A percentile compares a stretch with the other conserved stretches of the same genome.
Conservation (phyloP, 345 rosid species). For the Zanthoxylum bungeanum region DNA sequence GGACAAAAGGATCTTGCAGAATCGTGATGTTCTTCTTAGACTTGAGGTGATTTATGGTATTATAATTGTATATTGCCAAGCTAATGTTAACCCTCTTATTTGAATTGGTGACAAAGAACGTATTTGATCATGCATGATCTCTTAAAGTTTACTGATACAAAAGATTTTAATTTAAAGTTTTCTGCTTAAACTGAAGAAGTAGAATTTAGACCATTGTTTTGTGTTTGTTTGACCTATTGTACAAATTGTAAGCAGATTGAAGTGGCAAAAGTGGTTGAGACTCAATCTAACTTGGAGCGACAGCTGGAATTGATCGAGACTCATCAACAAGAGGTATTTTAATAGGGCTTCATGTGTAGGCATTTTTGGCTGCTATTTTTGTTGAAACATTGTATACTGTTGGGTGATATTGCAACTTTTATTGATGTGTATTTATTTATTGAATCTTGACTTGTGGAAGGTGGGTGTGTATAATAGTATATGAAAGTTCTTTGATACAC, state of each 20-base stretch:
- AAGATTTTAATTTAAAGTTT: background rate
- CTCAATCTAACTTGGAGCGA: conserved; percentile 75
- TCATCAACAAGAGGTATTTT: conserved; percentile 89
- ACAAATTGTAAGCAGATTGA: conserved; percentile 58
- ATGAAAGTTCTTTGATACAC: background rate
- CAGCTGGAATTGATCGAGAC: conserved; percentile 94
- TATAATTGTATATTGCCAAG: background rate
- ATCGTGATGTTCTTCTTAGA: conserved; percentile 93
- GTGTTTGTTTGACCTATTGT: conserved; percentile 2
- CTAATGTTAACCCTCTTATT: conserved; percentile 3
- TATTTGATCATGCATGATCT: background rate
- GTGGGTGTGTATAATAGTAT: background rate
- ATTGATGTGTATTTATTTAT: background rate
- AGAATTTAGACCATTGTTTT: background rate
- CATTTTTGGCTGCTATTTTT: background rate
- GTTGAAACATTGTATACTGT: background rate
- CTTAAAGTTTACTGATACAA: background rate
- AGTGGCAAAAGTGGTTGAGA: conserved; percentile 97
- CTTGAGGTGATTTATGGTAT: conserved; percentile 65
- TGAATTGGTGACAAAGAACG: background rate
- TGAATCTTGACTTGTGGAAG: background rate
- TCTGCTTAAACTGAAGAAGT: background rate
- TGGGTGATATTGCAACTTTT: background rate
- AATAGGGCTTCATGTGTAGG: background rate
- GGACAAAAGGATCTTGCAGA: conserved; percentile 95